Percentiles rank a stretch among this genome's conserved stretches.
phyloP scores from a whole-genome alignment of 257 asterid genomes.

The Solanum virginianum region DNA sequence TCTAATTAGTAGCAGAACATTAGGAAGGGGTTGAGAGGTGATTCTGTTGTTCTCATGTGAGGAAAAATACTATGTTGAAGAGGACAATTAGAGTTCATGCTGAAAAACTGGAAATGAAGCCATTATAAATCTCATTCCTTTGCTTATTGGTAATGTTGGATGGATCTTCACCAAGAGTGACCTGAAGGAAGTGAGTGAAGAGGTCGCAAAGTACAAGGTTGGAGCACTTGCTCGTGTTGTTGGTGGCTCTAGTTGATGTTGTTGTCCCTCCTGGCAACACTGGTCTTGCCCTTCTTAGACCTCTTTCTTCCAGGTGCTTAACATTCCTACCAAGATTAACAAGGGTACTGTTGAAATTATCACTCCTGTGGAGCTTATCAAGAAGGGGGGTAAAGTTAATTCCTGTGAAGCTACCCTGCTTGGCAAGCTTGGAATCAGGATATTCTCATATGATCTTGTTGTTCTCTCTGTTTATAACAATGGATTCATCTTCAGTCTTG shows the following conservation, averaged over 20 bases:
- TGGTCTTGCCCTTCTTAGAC: conserved; percentile 91
- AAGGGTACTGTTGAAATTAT: conserved; percentile 96
- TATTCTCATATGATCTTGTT: conserved; percentile 83
- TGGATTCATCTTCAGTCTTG: conserved; percentile 83
- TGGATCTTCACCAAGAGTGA: conserved; percentile 93
- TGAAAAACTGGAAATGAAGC: conserved; percentile 60
- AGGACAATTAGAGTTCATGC: conserved; percentile 60
- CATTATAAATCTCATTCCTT: conserved; percentile 64
- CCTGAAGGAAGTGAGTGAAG: conserved; percentile 93
- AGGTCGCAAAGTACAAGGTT: conserved; percentile 91
- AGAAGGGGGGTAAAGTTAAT: conserved; percentile 95
- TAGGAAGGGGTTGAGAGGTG: conserved; percentile 62
- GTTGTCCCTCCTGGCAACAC: conserved; percentile 95
- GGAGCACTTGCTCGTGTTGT: conserved; percentile 98
- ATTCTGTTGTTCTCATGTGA: conserved; percentile 77
- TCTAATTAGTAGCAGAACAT: conserved; percentile 79
- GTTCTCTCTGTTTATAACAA: conserved; percentile 60
- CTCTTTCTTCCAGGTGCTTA: conserved; percentile 95
- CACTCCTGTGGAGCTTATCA: conserved; percentile 92
- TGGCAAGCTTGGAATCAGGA: conserved; percentile 84
- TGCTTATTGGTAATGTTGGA: conserved; percentile 91
- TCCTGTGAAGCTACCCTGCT: conserved; percentile 94
- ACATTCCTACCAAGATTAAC: conserved; percentile 96
- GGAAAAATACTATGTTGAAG: conserved; percentile 98
- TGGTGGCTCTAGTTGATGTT: conserved; percentile 87